Evolutionary conservation across 179 eudicot species (phyloP).

Genomic region (Amaranthus tricolor): DNA sequence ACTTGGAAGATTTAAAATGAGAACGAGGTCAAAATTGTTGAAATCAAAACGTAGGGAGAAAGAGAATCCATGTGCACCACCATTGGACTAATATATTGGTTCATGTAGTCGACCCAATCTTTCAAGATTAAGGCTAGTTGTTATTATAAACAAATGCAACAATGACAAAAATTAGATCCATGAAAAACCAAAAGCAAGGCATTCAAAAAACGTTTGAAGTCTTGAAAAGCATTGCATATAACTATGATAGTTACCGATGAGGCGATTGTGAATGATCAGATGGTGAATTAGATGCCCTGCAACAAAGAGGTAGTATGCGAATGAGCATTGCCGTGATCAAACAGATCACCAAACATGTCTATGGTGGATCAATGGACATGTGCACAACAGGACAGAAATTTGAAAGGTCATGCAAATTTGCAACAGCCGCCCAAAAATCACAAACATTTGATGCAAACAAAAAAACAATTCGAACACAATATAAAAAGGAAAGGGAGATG

Average conservation of each 20-base stretch:
- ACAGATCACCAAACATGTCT: not conserved
- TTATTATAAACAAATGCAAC: constrained; percentile 15
- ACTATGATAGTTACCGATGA: constrained; percentile 44
- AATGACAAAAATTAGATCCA: constrained; percentile 4
- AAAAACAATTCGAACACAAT: not conserved
- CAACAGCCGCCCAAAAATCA: not conserved
- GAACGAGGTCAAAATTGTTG: no score
- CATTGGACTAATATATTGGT: no score
- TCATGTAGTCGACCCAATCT: no score
- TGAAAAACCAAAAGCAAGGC: not conserved
- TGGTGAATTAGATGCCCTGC: constrained; percentile 67
- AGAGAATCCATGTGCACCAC: no score
- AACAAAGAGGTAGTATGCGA: constrained; percentile 13
- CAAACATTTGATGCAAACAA: not conserved
- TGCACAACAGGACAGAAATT: not conserved
- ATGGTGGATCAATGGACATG: not conserved
- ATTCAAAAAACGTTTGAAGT: not conserved
- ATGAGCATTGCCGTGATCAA: constrained; percentile 9
- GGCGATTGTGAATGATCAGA: constrained; percentile 51
- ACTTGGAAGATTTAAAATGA: no score
- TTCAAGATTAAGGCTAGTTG: no score
- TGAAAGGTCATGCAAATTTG: not conserved
- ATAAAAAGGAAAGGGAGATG: no score
- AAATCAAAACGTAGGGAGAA: no score
- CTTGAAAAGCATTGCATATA: not conserved